Conservation (phyloP, 2,329 filamentous ascomycete genomes). For the Basipetospora chlamydospora region DNA sequence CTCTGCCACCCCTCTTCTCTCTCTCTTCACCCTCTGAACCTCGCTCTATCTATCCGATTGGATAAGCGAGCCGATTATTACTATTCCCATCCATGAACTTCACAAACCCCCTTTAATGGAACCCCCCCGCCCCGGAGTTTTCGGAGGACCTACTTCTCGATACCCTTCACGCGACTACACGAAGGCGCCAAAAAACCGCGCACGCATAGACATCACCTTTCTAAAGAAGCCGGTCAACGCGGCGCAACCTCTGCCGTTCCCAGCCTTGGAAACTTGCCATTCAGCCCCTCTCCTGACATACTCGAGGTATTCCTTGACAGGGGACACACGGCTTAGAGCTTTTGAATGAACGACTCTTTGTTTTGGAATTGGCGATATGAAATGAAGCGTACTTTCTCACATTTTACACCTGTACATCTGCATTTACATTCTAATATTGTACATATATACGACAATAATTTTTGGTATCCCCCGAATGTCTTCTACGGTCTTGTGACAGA, state of each 20-base stretch:
- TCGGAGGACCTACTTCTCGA: not conserved
- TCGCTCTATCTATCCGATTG: too few species aligned
- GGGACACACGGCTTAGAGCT: not conserved
- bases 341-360: constrained; percentile 3
- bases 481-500: not conserved
- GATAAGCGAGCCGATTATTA: too few species aligned
- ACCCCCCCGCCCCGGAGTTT: not conserved
- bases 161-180: constrained; percentile 1
- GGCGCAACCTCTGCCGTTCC: not conserved
- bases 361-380: too few species aligned
- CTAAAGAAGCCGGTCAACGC: not conserved
- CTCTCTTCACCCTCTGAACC: too few species aligned
- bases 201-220: not conserved
- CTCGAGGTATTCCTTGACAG: too few species aligned
- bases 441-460: constrained; percentile 1
- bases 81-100: too few species aligned
- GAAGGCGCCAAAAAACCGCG: not conserved
- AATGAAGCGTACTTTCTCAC: too few species aligned
- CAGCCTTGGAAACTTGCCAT: not conserved
- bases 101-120: too few species aligned
- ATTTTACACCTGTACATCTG: too few species aligned
- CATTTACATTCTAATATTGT: constrained; percentile 6
- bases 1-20: not conserved
- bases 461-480: not conserved
- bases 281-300: not conserved